Base-by-base conservation (phyloP, 129 eudicot species). In the Flaveria robusta region DNA sequence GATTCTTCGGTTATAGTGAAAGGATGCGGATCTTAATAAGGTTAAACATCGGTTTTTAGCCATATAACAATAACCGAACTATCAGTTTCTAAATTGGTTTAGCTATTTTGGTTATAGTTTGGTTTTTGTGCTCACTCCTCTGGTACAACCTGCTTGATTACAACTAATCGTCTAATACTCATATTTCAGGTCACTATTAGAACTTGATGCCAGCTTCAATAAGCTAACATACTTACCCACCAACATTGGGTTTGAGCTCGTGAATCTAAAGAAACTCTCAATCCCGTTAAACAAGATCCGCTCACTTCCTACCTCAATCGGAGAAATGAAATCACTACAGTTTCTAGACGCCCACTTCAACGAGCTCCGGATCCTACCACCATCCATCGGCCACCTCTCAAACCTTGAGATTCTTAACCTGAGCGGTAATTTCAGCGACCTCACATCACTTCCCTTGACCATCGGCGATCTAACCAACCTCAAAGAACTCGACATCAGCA, bases 201-300 rank as follows among this genome's bases (percentile, higher is more conserved):
- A 94, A 79, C 85, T 94, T 82, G 92, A 94, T 37, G 97, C 93
- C 19, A 83, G 99, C 87, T 94, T 94, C 86, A 94, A 94, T 73
- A 84, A 84, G 73, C 91, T 94, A 43, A 81, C 87, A 7, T 94
- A 94, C 77, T 71, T 94, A 74, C 99, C 99, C 45, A 91, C 99
- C 63, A 91, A 89, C 49, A 86, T 94, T 15, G 99, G 99, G 5
- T 85, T 82, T 56, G 92, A 88, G 77, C 89, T 94, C 10, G 87
- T 81, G 71, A 84, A 94, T 62, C 88, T 94, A 15, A 80, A 70
- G 83, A 84, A 83, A 74, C 90, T 94, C 65, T 85, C 85, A 0
- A 58, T 91, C 77, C 86, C 82, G 31, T 81, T 89, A 22, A 94
- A 94, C 90, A 94, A 94, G 83, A 72, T 94, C 13, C 97, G 94